Evolutionary conservation across 83 land plant species (phyloP), one percentile per base, ranked within the genome.

Genomic region (Diphasiastrum complanatum): DNA sequence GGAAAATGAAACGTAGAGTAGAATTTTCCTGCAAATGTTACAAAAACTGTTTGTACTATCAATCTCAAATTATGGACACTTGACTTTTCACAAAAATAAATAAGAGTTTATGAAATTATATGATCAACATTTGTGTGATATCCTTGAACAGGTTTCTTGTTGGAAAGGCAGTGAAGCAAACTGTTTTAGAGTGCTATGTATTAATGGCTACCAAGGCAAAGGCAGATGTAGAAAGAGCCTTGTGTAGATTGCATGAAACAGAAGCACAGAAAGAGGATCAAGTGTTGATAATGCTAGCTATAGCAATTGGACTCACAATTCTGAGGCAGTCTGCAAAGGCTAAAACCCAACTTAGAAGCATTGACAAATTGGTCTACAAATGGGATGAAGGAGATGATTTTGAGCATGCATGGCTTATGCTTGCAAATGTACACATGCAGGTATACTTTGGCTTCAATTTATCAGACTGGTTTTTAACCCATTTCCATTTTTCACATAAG

Each of bases 371-470:
- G 68, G 35, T 60, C 14, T 70, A 64, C 51, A 63, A 54, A 24
- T 70, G 73, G 73, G 66, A 62, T 30, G 60, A 70, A 31, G 73
- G 70, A 2, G 66, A 63, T 32, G 66, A 63, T 29, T 70, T 70
- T 50, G 73, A 70, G 70, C 68, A 69, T 0, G 73, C 73, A 14
- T 70, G 73, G 73, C 61, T 70, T 30, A 70, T 70, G 73, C 73
- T 70, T 12, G 73, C 73, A 30, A 48, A 70, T 4, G 53, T 63
- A 16, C 56, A 70, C 47, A 50, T 70, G 57, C 69, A 70, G 73
- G 73, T 70, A 61, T 4, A 43, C 5, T 22, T 10, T 63, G 4
- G 14, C 12, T 48, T 47, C 12, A 31, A 14, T 11, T 55, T 10
- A 5, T 5, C 20, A 10, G 20, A 49, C 51, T n/a, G n/a, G n/a